Evolutionary conservation across 2,329 filamentous ascomycete species (phyloP), one percentile per base, ranked within the genome.

Genomic region (Xylariaceae sp.): DNA sequence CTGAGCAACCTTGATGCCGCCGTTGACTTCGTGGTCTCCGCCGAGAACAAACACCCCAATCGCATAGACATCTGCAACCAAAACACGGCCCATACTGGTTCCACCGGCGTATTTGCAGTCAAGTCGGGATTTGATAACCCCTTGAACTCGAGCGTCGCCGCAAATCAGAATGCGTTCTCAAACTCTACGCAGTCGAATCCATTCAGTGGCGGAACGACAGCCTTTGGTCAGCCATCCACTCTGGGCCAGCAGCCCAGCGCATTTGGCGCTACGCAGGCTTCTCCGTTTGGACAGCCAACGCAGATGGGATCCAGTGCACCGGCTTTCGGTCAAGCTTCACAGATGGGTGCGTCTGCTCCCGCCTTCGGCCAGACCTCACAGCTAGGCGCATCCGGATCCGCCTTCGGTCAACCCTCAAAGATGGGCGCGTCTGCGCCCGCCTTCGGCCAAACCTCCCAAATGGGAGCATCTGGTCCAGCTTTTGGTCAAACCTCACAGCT

Each of bases 41-140:
- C 82, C 18, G 83, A 82, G 56, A 85, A 89, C 56, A 82, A 85
- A 47, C 89, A 91, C 67, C 90, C 90, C 1, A 95, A 94, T 69
- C 82, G 90, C 47, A 76, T 82, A 55, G 88, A 92, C 64, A 78
- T 87, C 17, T 83, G 82, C 72, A 76, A 79, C 57, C 74, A 78
- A 64, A 75, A 74, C 51, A 77, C 72, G 44, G 64, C 70, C 0
- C 73, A 76, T n/a, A 73, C 75, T n/a, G 74, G 73, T 6, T 75
- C 76, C 0, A 77, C 75, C 58, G 77, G 78, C 51, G 71, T 75
- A 52, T 83, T 82, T 62, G 69, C 63, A 61, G 70, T 37, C 66
- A 66, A 63, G 49, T 60, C 64, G 3, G 65, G 65, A 51, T 67
- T 66, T 34, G 58, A 66, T 11, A 71, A 71, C 42, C 66, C 69